Conservation (phyloP, 495 filamentous ascomycete genomes). For the Daldinia loculata region DNA sequence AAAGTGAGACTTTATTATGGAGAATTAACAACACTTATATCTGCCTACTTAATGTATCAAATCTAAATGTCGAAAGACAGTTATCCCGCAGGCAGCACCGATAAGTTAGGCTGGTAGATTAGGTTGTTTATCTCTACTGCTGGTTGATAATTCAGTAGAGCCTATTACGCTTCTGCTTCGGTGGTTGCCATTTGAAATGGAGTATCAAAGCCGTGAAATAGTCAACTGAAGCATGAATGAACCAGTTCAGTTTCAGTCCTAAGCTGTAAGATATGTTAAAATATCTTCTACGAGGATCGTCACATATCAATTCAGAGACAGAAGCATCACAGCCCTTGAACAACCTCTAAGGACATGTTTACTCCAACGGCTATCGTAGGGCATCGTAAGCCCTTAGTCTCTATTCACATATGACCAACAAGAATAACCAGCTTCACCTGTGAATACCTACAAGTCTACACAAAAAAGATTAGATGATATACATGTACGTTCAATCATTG, state of each 20-base stretch:
- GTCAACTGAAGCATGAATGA: background rate
- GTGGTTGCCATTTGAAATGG: background rate
- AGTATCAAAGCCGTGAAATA: background rate
- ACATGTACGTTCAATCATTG: constrained; percentile 66
- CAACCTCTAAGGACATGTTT: background rate
- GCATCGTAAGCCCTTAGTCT: background rate
- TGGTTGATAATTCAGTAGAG: too few species aligned
- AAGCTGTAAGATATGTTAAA: too few species aligned
- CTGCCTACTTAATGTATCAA: background rate
- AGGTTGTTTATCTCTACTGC: too few species aligned
- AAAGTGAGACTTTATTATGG: background rate
- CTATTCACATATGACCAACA: background rate
- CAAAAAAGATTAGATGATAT: background rate
- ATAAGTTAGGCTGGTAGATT: too few species aligned
- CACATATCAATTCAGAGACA: background rate
- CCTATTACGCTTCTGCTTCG: too few species aligned
- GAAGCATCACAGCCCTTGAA: background rate
- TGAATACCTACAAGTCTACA: background rate
- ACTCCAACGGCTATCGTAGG: background rate
- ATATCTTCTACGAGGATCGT: background rate
- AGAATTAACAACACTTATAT: background rate
- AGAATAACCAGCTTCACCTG: background rate
- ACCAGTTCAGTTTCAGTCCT: background rate
- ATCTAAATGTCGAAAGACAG: background rate
- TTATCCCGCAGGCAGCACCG: background rate